A percentile compares a stretch with the other conserved stretches of the same genome.
Conservation (phyloP, 768 basidiomycete genomes). For the Crucibulum laeve region DNA sequence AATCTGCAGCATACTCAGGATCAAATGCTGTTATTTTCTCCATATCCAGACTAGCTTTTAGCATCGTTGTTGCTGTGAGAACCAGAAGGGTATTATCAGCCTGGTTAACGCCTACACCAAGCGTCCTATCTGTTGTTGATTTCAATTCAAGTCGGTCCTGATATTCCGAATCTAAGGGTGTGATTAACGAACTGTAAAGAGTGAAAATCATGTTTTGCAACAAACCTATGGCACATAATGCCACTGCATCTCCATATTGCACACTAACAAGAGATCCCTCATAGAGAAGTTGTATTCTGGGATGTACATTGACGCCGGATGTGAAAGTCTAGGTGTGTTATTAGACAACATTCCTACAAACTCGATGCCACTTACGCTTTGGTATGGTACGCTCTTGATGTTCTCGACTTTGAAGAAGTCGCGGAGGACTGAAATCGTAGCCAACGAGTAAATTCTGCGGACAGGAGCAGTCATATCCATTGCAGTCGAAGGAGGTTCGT, state of each 20-base stretch:
- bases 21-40: conserved; percentile 60
- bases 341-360: neutral
- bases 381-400: conserved; percentile 65
- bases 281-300: conserved; percentile 58
- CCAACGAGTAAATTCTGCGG: conserved; percentile 62
- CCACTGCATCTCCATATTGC: conserved; percentile 75
- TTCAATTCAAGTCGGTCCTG: conserved; percentile 71
- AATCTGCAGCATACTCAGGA: conserved; percentile 41
- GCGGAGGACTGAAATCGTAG: conserved; percentile 38
- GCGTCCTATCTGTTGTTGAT: conserved; percentile 58
- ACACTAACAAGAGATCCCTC: conserved; percentile 56
- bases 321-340: conserved; percentile 45
- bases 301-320: conserved; percentile 69
- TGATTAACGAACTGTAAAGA: neutral
- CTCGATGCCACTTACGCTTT: conserved; percentile 48
- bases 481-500: neutral
- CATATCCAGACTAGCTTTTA: conserved; percentile 59
- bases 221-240: conserved; percentile 63
- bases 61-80: conserved; percentile 65
- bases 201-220: neutral
- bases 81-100: conserved; percentile 49
- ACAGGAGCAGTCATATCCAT: conserved; percentile 28
- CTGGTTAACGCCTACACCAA: conserved; percentile 62
- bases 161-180: conserved; percentile 56
- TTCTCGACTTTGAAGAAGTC: conserved; percentile 41